Evolutionary conservation across 2,329 filamentous ascomycete species (phyloP), one percentile per base, ranked within the genome.

Genomic region (Colletotrichum sansevieriae): DNA sequence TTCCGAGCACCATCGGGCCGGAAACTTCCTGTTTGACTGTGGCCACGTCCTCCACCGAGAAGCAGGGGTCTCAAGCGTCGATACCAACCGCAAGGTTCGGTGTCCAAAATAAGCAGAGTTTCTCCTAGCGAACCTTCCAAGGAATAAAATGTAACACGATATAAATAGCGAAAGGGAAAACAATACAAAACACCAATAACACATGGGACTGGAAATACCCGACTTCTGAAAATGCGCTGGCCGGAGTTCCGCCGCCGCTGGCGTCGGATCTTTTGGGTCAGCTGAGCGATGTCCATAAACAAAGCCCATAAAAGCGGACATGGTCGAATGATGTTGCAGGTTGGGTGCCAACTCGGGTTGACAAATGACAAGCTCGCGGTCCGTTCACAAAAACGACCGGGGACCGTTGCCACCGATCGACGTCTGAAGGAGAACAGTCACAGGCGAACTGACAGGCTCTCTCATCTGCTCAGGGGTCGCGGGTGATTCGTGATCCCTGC

Each of bases 311-410:
- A 49, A 49, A 60, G n/a, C 33, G 2, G 3, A 39, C 11, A 29
- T 29, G 29, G 29, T 29, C 29, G 29, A 29, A 9, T 8, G 7
- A 15, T 25, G 29, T 25, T 33, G 61, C 8, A 1, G 7, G 29
- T 55, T 41, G 22, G 65, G 55, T 44, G 61, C 46, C 47, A 49
- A 60, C 41, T 55, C 15, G 61, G 33, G 47, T 41, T 54, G 52
- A 57, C 60, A 68, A 65, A 57, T 68, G 61, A 65, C 61, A 65
- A 65, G 65, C 61, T 55, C 47, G 33, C 25, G 57, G 59, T 49
- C 52, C 12, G 52, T 46, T 39, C 51, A 25, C 55, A 4, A 18
- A 33, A 33, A 25, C 2, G 46, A 51, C 46, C 20, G 35, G 63
- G 63, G 54, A 8, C 20, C 39, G 46, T 68, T 59, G 46, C 65